Evolutionary conservation across 1,284 basidiomycete species (phyloP), one percentile per base, ranked within the genome.

Genomic region (Rhodotorula sp.): DNA sequence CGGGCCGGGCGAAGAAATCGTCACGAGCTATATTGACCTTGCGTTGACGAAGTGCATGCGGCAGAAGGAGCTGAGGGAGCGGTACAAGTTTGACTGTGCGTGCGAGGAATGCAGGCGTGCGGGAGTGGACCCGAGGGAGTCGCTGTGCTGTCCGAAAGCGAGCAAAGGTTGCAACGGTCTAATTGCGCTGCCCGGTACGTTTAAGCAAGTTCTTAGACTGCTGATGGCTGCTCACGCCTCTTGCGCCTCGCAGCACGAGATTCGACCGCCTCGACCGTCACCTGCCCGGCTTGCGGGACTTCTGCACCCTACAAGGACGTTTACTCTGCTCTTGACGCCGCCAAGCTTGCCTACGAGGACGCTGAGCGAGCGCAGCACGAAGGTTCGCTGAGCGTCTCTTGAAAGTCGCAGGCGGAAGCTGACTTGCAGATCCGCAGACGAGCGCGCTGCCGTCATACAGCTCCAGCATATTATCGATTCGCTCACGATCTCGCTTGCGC

Each of bases 1-100:
- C 53, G 62, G 76, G 2, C 78, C 83, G 0, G 86, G 84, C 22
- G 86, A 94, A 78, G 88, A 96, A 86, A 90, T 91, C 67, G 72
- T 88, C 63, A 92, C 88, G 1, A 85, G 91, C 20, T 98, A 98
- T 76, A 85, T 96, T 58, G 95, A 98, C 78, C 86, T 89, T 3
- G 90, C 88, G 2, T 83, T 90, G 20, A 89, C 91, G 0, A 80
- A 80, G 11, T 71, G 79, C 1, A 80, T 85, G 31, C 84, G 93
- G 40, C 87, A 86, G 72, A 78, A 81, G 28, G 82, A 86, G 10
- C 81, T 95, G 28, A 78, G 81, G 61, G 86, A 89, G 74, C 87
- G 89, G 1, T 97, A 98, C 80, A 84, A 86, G 73, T 97, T 98
- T 77, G 80, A 78, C 3, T 98, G 95, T 77, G 75, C 76, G 15